Base-by-base conservation (phyloP, 768 basidiomycete genomes). In the Exsudoporus frostii region DNA sequence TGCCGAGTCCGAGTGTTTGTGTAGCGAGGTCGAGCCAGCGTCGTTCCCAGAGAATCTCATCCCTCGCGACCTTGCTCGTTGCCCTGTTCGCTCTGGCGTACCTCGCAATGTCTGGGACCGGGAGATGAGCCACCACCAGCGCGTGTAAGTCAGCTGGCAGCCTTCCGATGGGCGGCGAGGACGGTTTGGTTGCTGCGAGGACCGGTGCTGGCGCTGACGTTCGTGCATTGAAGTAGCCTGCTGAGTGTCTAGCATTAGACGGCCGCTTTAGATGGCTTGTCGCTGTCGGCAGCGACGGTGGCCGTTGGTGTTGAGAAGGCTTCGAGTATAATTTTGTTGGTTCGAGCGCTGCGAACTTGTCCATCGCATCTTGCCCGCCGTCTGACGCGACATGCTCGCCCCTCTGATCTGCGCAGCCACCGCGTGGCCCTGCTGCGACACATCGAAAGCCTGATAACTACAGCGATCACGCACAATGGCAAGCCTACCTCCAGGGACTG, bases 311-410 rank as follows among this genome's bases (percentile, higher is more conserved):
- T 3, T 66, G 68, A 49, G 75, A 63, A 42, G 60, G 63, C 39
- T 50, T 59, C 37, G 67, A 57, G 64, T 85, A 78, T 17, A 88
- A 71, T 48, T 77, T 81, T 22, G 81, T 80, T 4, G 92, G 92
- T 65, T 92, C 88, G 37, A 95, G 81, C 0, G 90, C 80, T n/a
- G 83, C 77, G 71, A 94, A 94, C 71, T 89, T 90, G 74, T 95
- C 86, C 90, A 92, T 90, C 53, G 56, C 54, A 50, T 50, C 50
- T 11, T 55, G 61, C 41, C 43, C 57, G 41, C 14, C 42, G 45
- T 32, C 5, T 10, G 41, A 45, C 49, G 32, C 53, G 44, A 38
- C 32, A 47, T 20, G 20, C 29, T 40, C 25, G 7, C 25, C 34
- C 29, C 45, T 25, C 17, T 25, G 14, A 45, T 39, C 46, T 50